Conservation (phyloP, 1,284 basidiomycete genomes). For the Heterobasidion annosum region DNA sequence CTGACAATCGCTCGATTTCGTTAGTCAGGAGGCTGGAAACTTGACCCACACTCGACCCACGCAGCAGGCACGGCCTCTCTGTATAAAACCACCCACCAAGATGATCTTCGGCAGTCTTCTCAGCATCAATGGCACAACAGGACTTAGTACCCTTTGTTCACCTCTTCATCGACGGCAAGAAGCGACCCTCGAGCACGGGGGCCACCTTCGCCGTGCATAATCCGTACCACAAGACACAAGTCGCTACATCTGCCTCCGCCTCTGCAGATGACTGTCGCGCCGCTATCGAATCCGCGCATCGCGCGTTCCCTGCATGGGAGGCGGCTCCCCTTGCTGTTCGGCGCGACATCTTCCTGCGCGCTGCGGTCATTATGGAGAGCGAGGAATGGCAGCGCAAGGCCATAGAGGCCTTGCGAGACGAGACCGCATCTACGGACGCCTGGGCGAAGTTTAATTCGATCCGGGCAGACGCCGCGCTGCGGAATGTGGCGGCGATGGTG, state of each 20-base stretch:
- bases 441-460: slow-evolving; percentile 15
- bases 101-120: too few relatives aligned
- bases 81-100: too few relatives aligned
- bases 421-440: slow-evolving; percentile 26
- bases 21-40: too few relatives aligned
- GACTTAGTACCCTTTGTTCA: slow-evolving; percentile 11
- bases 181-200: slow-evolving; percentile 25
- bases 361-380: slow-evolving; percentile 31
- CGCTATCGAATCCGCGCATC: slow-evolving; percentile 36
- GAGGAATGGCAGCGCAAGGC: slow-evolving; percentile 32
- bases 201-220: slow-evolving; percentile 37
- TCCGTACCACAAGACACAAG: slow-evolving; percentile 29
- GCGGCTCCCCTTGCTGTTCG: slow-evolving; percentile 25
- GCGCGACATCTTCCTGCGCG: slow-evolving; percentile 36
- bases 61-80: too few relatives aligned
- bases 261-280: slow-evolving; percentile 35
- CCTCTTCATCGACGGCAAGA: slow-evolving; percentile 24
- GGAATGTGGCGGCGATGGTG: slow-evolving; percentile 13
- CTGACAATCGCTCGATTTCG: too few relatives aligned
- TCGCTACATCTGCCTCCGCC: slow-evolving; percentile 35
- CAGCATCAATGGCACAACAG: too few relatives aligned
- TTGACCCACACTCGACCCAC: too few relatives aligned
- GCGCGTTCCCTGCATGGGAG: slow-evolving; percentile 43
- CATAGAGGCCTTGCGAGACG: slow-evolving; percentile 22
- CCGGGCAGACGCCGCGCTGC: slow-evolving; percentile 4